These are phyloP conservation scores for Elsinoe batatas DNA, from an alignment of 2,329 filamentous ascomycete genomes.

Conservation along the genomic window DNA sequence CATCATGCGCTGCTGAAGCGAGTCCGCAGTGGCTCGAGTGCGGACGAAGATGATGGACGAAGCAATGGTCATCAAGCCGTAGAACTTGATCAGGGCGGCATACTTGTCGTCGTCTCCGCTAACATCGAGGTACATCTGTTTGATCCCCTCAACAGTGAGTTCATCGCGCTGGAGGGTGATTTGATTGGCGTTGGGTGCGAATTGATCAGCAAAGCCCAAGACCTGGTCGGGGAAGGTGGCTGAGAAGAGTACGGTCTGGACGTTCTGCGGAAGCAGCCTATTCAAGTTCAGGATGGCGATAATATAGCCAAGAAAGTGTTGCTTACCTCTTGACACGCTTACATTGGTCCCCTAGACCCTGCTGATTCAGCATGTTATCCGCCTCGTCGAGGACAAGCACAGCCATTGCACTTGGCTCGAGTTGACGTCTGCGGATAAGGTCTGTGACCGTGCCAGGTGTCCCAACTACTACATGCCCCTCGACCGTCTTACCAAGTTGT, in stretches of 20 bases:
- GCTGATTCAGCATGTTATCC: constrained; percentile 96
- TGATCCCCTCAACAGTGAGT: constrained; percentile 92
- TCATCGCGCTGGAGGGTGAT: constrained; percentile 82
- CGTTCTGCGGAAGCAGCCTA: constrained; percentile 60
- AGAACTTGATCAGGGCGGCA: constrained; percentile 78
- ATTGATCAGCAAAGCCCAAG: constrained; percentile 69
- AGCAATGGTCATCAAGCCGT: constrained; percentile 90
- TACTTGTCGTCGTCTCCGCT: constrained; percentile 75
- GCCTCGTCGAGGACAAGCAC: constrained; percentile 91
- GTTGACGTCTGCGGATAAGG: constrained; percentile 63
- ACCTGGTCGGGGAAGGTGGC: constrained; percentile 87
- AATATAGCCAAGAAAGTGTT: not conserved
- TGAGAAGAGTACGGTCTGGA: constrained; percentile 92
- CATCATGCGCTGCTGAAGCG: constrained; percentile 79
- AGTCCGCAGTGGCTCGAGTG: constrained; percentile 58
- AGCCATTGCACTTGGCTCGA: constrained; percentile 63
- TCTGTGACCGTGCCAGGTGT: constrained; percentile 92
- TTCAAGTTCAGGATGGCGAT: not conserved
- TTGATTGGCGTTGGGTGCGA: constrained; percentile 76
- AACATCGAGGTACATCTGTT: constrained; percentile 96
- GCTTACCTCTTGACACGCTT: constrained; percentile 74
- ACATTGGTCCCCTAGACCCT: constrained; percentile 92
- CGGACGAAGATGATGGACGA: constrained; percentile 98
- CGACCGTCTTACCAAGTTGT: constrained; percentile 57
- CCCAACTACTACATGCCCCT: constrained; percentile 75